A percentile compares a stretch with the other conserved stretches of the same genome.
phyloP scores from a whole-genome alignment of 495 filamentous ascomycete species.

The Staphylotrichum longicolle region DNA sequence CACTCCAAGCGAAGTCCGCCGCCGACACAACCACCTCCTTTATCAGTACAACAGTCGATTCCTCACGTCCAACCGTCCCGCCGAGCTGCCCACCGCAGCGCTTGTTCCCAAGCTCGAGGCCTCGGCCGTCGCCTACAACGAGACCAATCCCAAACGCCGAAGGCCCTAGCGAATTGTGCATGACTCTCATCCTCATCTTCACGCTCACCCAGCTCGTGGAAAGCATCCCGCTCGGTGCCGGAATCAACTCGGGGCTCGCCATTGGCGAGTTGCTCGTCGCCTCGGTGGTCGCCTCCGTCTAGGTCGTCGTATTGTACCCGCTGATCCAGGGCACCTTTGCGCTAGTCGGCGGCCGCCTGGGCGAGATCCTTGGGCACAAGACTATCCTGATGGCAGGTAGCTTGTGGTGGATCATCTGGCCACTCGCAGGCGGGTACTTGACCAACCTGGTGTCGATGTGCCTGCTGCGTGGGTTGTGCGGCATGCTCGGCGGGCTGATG shows the following conservation, averaged over 20 bases:
- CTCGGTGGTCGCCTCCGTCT: slow-evolving; percentile 20
- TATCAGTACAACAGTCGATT: no score
- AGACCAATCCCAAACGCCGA: no score
- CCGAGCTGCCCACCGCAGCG: no score
- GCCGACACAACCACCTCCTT: no score
- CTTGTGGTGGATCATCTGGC: slow-evolving; percentile 39
- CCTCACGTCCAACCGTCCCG: no score
- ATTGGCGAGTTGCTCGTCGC: slow-evolving; percentile 24
- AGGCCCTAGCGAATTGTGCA: no score
- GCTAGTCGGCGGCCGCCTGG: slow-evolving; percentile 48
- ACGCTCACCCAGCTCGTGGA: slow-evolving; percentile 32
- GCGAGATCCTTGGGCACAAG: slow-evolving; percentile 52
- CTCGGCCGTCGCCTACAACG: no score
- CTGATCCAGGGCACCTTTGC: slow-evolving; percentile 54
- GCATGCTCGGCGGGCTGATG: slow-evolving; percentile 47
- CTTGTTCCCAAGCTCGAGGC: no score
- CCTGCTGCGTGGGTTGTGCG: slow-evolving; percentile 41
- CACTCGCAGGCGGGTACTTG: slow-evolving; percentile 34
- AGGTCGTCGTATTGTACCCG: slow-evolving; percentile 37
- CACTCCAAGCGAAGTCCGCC: no score
- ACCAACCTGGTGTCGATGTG: slow-evolving; percentile 38
- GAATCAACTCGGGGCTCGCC: slow-evolving; percentile 30
- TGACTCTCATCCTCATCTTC: slow-evolving; percentile 20
- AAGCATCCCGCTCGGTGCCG: slow-evolving; percentile 34
- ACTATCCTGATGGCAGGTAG: slow-evolving; percentile 43